Evolutionary conservation across 108 stramenopile genomes (phyloP), one percentile per base, ranked within the genome.

Genomic region (Skeletonema potamos): DNA sequence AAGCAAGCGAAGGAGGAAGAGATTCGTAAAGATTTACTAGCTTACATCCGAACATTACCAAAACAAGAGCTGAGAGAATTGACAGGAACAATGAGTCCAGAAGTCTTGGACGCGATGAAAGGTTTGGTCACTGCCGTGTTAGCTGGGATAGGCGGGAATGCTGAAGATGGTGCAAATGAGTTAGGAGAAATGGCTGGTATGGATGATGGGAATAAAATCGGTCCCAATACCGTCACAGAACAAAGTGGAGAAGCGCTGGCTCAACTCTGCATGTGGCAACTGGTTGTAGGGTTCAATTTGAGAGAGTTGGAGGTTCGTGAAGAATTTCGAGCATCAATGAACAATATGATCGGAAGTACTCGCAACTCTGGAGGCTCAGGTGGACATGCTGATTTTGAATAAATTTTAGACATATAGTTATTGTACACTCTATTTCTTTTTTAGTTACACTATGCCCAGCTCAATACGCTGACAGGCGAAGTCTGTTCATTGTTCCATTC

Each of bases 261-360:
- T 7, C 96, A 97, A 74, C 75, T 98, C n/a, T 97, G 96, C 73
- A 96, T 98, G 97, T 98, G 97, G 97, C 97, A 98, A 78, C 87
- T 98, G 30, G 96, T 90, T 10, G 89, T 96, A 30, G 97, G 97
- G 13, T 98, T 93, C 84, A 95, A 94, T 78, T 82, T 98, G 22
- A 67, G 97, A 58, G 93, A 96, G 59, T 65, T 98, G 61, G 97
- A 98, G 83, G 96, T 95, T 1, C 66, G 90, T 60, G 92, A 96
- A 70, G 87, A 91, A 43, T 70, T 84, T 30, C 54, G 72, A 39
- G 63, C 70, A 6, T 74, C 76, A 59, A 84, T 94, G 89, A 89
- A 85, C 41, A 79, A 81, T 26, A 64, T 68, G 26, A 39, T 59
- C 20, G 69, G 56, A 22, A 57, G 61, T 26, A 28, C 15, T 15